These are phyloP conservation scores for Epichloe coenophiala DNA, from an alignment of 2,329 filamentous ascomycete species.

Conservation along the genomic window DNA sequence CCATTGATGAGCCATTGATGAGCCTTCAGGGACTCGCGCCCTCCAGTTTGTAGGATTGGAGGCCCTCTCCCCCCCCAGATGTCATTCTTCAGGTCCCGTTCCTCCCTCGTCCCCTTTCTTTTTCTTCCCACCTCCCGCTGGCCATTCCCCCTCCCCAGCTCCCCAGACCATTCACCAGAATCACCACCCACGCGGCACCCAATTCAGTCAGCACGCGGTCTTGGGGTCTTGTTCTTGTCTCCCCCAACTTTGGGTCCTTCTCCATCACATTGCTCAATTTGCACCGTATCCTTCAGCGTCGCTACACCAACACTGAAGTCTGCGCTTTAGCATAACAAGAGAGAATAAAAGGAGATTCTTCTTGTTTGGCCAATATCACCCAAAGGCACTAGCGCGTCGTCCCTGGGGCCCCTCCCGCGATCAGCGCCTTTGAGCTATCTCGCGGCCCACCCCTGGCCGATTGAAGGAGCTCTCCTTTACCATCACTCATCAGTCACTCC, in stretches of 20 bases:
- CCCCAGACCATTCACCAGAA: not conserved
- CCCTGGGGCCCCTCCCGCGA: constrained; percentile 18
- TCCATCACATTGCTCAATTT: not conserved
- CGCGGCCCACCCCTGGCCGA: constrained; percentile 8
- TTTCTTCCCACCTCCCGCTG: not conserved
- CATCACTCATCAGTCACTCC: constrained; percentile 25
- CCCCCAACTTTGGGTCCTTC: no score
- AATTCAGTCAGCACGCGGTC: no score
- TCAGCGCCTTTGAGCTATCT: constrained; percentile 19
- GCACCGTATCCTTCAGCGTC: not conserved
- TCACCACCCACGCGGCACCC: not conserved
- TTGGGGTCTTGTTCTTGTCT: no score
- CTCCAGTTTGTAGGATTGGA: not conserved
- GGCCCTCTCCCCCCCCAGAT: not conserved
- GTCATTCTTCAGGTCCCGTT: not conserved
- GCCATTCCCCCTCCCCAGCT: not conserved
- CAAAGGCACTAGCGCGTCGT: constrained; percentile 12
- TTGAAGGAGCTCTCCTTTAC: constrained; percentile 12
- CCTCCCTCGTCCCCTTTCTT: not conserved
- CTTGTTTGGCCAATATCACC: constrained; percentile 1
- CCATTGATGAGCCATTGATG: not conserved
- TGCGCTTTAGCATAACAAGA: not conserved
- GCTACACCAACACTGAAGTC: not conserved
- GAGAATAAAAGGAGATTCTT: not conserved
- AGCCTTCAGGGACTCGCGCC: not conserved